Conservation (phyloP, 768 basidiomycete species). For the Imleria badia region DNA sequence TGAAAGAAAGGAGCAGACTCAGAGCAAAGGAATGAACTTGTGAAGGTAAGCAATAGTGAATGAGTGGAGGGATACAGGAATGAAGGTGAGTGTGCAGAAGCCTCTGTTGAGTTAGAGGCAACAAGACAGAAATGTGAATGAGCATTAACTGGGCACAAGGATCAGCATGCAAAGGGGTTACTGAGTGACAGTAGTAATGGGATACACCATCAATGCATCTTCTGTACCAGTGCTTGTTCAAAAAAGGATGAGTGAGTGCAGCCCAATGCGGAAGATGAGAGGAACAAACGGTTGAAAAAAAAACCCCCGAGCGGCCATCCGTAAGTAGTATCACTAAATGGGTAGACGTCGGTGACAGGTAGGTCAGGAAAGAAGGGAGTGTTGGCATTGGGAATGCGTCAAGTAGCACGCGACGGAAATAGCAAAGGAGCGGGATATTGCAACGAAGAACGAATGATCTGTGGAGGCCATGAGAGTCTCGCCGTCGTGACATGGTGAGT, state of each 20-base stretch:
- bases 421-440: constrained; percentile 7
- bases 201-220: neutral
- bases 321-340: neutral
- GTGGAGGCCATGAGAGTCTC: constrained; percentile 18
- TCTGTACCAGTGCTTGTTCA: neutral
- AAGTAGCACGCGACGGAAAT: neutral
- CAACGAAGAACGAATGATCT: constrained; percentile 2
- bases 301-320: neutral
- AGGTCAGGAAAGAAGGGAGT: constrained; percentile 1
- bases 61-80: neutral
- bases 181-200: neutral
- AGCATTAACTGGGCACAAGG: neutral
- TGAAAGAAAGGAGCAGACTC: neutral
- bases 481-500: constrained; percentile 25
- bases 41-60: neutral
- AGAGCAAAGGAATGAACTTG: neutral
- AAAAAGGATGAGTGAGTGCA: neutral
- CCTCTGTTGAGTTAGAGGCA: neutral
- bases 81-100: constrained; percentile 2
- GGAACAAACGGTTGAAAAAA: neutral
- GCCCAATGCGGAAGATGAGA: neutral
- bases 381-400: neutral
- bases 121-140: neutral
- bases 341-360: neutral
- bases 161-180: neutral